phyloP scores from a whole-genome alignment of 139 green algal species.

The Pseudopediastrum boryanum region DNA sequence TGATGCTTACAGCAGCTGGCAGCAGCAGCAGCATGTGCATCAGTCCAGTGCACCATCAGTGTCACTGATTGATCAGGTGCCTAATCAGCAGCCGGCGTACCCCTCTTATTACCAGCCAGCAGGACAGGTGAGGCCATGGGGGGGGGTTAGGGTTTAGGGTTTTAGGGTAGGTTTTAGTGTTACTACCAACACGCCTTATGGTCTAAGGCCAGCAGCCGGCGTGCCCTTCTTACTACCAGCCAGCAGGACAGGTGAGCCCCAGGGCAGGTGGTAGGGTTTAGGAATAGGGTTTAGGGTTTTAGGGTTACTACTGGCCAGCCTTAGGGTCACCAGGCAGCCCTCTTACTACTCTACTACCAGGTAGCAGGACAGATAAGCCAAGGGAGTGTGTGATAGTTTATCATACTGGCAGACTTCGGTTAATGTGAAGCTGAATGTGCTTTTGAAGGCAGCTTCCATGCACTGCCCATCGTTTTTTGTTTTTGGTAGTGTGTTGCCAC shows the following conservation, averaged over 20 bases:
- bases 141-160: neutral
- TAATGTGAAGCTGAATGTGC: no score
- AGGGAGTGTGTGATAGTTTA: no score
- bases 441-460: no score
- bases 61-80: slow-evolving; percentile 62
- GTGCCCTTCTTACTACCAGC: neutral
- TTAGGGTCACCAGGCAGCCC: no score
- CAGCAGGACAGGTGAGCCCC: neutral
- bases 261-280: neutral
- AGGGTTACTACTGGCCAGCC: no score
- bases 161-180: neutral
- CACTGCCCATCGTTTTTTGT: no score
- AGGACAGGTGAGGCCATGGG: neutral
- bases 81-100: slow-evolving; percentile 63
- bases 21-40: slow-evolving; percentile 32
- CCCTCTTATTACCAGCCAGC: slow-evolving; percentile 49
- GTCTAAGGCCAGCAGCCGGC: neutral
- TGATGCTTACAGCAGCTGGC: neutral
- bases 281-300: no score
- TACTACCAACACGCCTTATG: neutral
- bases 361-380: no score
- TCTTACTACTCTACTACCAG: no score
- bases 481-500: no score
- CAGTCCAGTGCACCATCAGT: slow-evolving; percentile 22
- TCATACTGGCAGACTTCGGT: no score